These are phyloP conservation scores for Exsudoporus frostii DNA, from an alignment of 768 basidiomycete genomes.

Conservation along the genomic window DNA sequence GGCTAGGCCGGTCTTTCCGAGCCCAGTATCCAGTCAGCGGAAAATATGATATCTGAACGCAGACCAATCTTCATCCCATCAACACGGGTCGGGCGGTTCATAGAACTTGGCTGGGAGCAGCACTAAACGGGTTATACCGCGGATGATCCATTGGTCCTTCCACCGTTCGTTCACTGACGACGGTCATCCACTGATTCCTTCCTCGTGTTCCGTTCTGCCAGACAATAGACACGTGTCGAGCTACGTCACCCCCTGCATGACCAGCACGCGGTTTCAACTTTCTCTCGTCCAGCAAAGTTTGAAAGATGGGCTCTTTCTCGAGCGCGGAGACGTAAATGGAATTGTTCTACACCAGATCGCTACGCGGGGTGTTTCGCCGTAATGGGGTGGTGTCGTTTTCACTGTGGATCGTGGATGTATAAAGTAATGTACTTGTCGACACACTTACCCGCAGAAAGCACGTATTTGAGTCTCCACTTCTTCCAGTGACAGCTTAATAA, in stretches of 20 bases:
- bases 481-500: constrained; percentile 73
- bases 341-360: background rate
- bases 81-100: background rate
- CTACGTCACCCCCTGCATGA: background rate
- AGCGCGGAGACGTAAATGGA: background rate
- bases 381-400: background rate
- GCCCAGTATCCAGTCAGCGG: too few relatives aligned
- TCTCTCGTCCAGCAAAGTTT: background rate
- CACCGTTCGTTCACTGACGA: background rate
- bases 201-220: background rate
- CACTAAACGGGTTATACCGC: background rate
- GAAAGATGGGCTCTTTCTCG: background rate
- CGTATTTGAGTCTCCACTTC: constrained; percentile 71
- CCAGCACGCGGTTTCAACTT: constrained; percentile 2
- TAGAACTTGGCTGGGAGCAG: background rate
- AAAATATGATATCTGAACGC: too few relatives aligned
- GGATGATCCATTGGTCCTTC: background rate
- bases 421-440: background rate
- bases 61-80: too few relatives aligned
- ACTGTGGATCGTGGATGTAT: background rate
- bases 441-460: constrained; percentile 47
- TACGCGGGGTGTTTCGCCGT: background rate
- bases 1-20: too few relatives aligned
- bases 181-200: background rate
- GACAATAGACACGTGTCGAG: background rate